Base-by-base conservation (phyloP, 352 stramenopile genomes). In the Phytophthora agathidicida region DNA sequence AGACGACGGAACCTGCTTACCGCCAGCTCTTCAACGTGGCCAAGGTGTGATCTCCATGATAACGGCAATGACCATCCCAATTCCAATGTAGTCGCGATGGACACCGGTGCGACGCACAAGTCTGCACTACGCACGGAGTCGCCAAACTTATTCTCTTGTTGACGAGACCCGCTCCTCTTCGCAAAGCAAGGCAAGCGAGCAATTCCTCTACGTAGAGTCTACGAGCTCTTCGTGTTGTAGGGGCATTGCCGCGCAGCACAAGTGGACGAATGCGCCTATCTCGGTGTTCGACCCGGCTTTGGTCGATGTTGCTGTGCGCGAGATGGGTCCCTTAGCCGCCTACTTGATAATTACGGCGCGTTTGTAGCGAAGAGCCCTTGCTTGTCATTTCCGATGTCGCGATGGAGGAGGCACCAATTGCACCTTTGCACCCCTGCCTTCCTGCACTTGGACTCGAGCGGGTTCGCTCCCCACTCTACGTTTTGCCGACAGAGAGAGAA, bases 401-500 rank as follows among this genome's bases (percentile, higher is more conserved):
- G 42, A 61, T 52, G 17, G 19, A n/a, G 27, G 22, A 51, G 35
- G 37, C 28, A 51, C 44, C 38, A 46, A 47, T 48, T 65, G 56
- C 56, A 52, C 46, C 42, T 14, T 53, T 46, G 23, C 38, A 50
- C 22, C 27, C 17, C 28, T 38, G 32, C 23, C 17, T 51, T 60
- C 42, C 41, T 20, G 52, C 42, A 47, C 24, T 10, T n/a, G n/a
- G n/a, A n/a, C n/a, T 26, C 26, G 37, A 43, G n/a, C 16, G 41
- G n/a, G 20, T 19, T 38, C 22, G 43, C 17, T 8, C 38, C 31
- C 7, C 60, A 69, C 60, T 69, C 60, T 69, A 54, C 60, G 51
- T 58, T 69, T 65, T 45, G 8, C 60, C 32, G 23, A 59, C 39
- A 54, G 20, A 59, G 60, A 69, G 60, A 62, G 54, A 69, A 69